Percentiles rank a stretch among this genome's conserved stretches.
phyloP scores from a whole-genome alignment of 2,329 filamentous ascomycete species.

The Botrytis cinerea region DNA sequence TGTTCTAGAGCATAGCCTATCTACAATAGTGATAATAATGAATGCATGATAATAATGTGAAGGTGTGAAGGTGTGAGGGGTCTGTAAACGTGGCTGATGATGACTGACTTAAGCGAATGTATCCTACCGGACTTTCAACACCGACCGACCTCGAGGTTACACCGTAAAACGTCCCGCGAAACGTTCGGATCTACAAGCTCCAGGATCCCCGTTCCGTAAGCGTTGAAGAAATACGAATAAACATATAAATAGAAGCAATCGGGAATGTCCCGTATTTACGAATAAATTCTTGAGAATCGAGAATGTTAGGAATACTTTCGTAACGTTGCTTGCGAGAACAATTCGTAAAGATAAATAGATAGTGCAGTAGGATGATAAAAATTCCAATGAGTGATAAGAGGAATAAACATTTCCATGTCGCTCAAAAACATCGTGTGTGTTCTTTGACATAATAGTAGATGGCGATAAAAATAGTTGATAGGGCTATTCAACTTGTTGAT shows the following conservation, averaged over 20 bases:
- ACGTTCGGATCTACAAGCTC: background rate
- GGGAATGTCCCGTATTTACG: background rate
- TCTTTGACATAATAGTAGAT: slow-evolving; percentile 7
- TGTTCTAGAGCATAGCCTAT: slow-evolving; percentile 9
- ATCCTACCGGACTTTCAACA: slow-evolving; percentile 10
- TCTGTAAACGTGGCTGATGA: slow-evolving; percentile 1
- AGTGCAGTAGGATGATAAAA: slow-evolving; percentile 1
- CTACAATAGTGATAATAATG: background rate
- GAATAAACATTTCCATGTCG: background rate
- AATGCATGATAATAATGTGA: background rate
- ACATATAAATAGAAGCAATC: background rate
- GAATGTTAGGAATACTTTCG: background rate
- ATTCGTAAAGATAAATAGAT: background rate
- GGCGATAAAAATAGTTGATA: slow-evolving; percentile 5
- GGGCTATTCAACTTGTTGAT: background rate
- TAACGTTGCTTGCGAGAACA: slow-evolving; percentile 18
- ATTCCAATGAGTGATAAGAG: slow-evolving; percentile 1
- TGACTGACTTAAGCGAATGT: slow-evolving; percentile 15
- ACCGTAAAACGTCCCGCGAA: background rate
- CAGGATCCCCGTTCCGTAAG: slow-evolving; percentile 3
- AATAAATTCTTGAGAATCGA: background rate
- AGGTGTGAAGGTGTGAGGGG: background rate
- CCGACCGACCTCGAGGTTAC: background rate
- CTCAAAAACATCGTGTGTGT: slow-evolving; percentile 6
- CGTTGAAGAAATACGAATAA: background rate